Base-by-base conservation (phyloP, 1,284 basidiomycete species). In the Xanthoconium separans region DNA sequence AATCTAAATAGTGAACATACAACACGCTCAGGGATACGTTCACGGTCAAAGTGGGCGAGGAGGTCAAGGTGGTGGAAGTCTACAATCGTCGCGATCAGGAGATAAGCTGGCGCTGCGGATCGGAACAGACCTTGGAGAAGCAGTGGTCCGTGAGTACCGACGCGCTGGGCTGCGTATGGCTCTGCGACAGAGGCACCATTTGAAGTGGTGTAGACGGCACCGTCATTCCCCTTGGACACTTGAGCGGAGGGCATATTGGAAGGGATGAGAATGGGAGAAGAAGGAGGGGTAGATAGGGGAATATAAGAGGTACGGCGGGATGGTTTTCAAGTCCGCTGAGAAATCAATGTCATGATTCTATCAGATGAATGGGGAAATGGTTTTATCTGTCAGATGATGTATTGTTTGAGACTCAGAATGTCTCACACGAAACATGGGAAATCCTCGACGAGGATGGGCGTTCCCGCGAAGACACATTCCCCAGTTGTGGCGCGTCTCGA, bases 1-100 rank as follows among this genome's bases (percentile, higher is more conserved):
- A 15, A 37, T 48, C 33, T 29, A 12, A 16, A 36, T 3, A 16
- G 33, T 8, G 18, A 20, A 58, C 83, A 59, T 69, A 86, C 91
- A 51, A 95, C 90, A 73, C 93, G 91, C 81, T 96, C 95, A 20
- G 95, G 95, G 68, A 98, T 95, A 72, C 95, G 88, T 77, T 97
- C 94, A 53, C 92, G 85, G 74, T 92, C 91, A 67, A 96, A 95
- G 80, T 95, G 93, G 40, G 91, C 87, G 61, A 96, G 82, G 53
- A 91, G 78, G 74, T 95, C 91, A 69, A 93, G 87, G 72, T 91
- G 85, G 72, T 93, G 89, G 77, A 94, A 93, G 73, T 94, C 60
- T 60, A 40, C 40, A 18, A 29, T 24, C 34, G 34, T 33, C 13
- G 29, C 8, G 46, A 63, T 65, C 39, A 60, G 30, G 46, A 11